Base-by-base conservation (phyloP, 257 asterid genomes). In the Henckelia pumila region DNA sequence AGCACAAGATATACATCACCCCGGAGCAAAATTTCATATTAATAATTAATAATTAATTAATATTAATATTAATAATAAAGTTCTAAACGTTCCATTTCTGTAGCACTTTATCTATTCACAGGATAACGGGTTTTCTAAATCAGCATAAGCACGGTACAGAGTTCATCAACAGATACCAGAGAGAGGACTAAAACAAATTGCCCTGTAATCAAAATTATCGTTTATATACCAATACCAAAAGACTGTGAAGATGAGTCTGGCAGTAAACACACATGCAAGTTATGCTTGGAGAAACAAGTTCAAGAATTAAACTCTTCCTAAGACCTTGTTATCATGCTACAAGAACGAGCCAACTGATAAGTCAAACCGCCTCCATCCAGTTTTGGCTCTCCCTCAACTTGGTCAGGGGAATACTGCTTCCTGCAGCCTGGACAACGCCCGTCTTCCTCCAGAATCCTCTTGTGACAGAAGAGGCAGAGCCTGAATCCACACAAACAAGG, bases 391-490 rank as follows among this genome's bases (percentile, higher is more conserved):
- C 86, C 90, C 75, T 83, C 81, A 3, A 77, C 68, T 22, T 70
- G 72, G 25, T 66, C 77, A 59, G 53, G 60, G 32, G 79, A 80
- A 67, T 93, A 93, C 79, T 81, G 84, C 80, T 82, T 88, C 84
- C 99, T 83, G 73, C 99, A 93, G 67, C 92, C 96, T 0, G 99
- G 99, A 62, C 99, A 93, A 23, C 99, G 97, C 4, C 84, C 97
- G 68, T 90, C 95, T 63, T 79, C 86, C 83, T 93, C 96, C 60
- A 88, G 95, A 75, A 93, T 90, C 79, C 84, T 85, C 82, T 93
- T 93, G 85, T 93, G 94, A 68, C 99, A 93, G 77, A 93, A 93
- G 67, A 93, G 99, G 80, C 99, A 93, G 60, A 93, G 94, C 89
- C 88, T 81, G 78, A 84, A 93, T n/a, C 97, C 98, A 49, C 98